Evolutionary conservation across 257 asterid genomes (phyloP).

Genomic region (Plantago major): DNA sequence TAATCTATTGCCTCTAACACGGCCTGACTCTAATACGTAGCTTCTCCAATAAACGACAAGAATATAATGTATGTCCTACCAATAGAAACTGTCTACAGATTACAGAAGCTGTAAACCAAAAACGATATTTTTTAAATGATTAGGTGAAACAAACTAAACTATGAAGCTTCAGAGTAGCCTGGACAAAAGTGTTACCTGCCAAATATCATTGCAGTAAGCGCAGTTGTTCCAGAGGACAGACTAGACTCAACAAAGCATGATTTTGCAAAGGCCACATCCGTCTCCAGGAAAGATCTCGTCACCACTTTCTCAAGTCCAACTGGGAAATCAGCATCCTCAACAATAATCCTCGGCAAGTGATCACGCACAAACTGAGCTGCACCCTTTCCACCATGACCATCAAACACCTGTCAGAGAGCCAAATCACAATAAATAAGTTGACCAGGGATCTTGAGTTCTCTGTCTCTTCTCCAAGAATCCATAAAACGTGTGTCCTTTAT

Average conservation of each 20-base stretch:
- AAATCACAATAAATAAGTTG: conserved; percentile 10
- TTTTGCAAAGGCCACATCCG: conserved; percentile 68
- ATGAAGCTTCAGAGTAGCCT: conserved; percentile 3
- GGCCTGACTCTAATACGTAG: too few species aligned
- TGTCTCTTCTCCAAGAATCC: background rate
- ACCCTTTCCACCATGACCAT: conserved; percentile 90
- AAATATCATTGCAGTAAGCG: conserved; percentile 82
- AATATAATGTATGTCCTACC: too few species aligned
- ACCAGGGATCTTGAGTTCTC: conserved; percentile 8
- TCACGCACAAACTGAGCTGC: conserved; percentile 91
- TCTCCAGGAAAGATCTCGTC: conserved; percentile 64
- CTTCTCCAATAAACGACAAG: too few species aligned
- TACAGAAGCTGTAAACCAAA: background rate
- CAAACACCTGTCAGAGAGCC: conserved; percentile 68
- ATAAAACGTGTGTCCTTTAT: background rate
- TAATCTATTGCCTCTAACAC: too few species aligned
- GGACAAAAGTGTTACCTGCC: conserved; percentile 49
- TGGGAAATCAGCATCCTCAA: conserved; percentile 82
- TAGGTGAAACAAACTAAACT: background rate
- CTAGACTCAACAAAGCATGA: conserved; percentile 65
- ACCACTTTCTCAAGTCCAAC: conserved; percentile 81
- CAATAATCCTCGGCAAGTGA: conserved; percentile 72
- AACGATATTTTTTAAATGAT: background rate
- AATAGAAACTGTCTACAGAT: background rate
- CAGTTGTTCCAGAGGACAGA: conserved; percentile 88